These are phyloP conservation scores for Mycena kentingensis DNA, from an alignment of 768 basidiomycete genomes.

Conservation along the genomic window DNA sequence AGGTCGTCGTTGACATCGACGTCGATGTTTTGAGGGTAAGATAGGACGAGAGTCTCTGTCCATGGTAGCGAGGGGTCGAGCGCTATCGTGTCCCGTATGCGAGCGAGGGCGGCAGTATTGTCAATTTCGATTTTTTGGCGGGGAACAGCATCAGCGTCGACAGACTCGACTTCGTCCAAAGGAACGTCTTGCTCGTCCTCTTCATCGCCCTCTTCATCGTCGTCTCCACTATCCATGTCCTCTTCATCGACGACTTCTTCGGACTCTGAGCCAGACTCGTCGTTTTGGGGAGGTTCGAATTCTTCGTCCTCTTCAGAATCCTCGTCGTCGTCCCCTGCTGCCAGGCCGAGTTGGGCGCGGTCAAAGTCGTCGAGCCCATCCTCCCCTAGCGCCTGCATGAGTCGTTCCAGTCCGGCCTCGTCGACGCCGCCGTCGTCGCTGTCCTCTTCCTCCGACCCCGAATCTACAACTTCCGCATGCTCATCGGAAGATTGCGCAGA, in stretches of 20 bases:
- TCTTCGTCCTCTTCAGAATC: slow-evolving; percentile 31
- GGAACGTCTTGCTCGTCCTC: slow-evolving; percentile 51
- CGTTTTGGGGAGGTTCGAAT: slow-evolving; percentile 31
- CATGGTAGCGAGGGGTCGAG: slow-evolving; percentile 75
- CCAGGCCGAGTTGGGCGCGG: slow-evolving; percentile 50
- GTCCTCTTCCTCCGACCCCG: slow-evolving; percentile 17
- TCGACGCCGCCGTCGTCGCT: slow-evolving; percentile 52
- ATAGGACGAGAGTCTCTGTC: slow-evolving; percentile 78
- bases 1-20: slow-evolving; percentile 87
- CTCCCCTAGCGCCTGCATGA: slow-evolving; percentile 61
- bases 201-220: slow-evolving; percentile 30
- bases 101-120: slow-evolving; percentile 79
- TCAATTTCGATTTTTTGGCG: slow-evolving; percentile 81
- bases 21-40: slow-evolving; percentile 72
- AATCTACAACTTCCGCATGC: slow-evolving; percentile 16
- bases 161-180: slow-evolving; percentile 69
- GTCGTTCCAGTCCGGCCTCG: slow-evolving; percentile 57
- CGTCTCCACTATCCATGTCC: slow-evolving; percentile 37
- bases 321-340: slow-evolving; percentile 33
- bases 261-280: slow-evolving; percentile 28
- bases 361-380: slow-evolving; percentile 70
- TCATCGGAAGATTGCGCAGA: slow-evolving; percentile 17
- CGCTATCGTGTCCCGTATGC: slow-evolving; percentile 77
- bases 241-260: slow-evolving; percentile 25
- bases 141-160: slow-evolving; percentile 84